Conservation (phyloP, 192 early-diverging fungal genomes). For the Mortierella alpina region DNA sequence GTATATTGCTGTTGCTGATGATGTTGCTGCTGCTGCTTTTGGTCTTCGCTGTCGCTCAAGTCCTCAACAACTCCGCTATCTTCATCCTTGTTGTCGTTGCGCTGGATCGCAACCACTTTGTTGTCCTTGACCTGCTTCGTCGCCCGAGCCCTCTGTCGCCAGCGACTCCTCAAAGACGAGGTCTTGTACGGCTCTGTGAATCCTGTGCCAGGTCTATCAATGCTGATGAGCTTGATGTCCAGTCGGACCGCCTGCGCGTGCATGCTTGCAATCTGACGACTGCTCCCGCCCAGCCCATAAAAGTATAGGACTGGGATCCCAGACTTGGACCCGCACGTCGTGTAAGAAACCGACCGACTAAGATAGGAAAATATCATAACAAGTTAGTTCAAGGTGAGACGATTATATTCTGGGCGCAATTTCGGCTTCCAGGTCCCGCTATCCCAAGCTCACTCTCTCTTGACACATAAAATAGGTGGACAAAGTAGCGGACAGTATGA, state of each 20-base stretch:
- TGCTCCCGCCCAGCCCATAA: conserved; percentile 44
- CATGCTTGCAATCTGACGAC: conserved; percentile 40
- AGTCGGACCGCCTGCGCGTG: conserved; percentile 46
- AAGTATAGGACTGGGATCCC: conserved; percentile 30
- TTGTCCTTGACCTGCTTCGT: neutral
- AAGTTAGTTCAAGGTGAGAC: neutral
- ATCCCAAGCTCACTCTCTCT: neutral
- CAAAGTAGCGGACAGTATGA: neutral
- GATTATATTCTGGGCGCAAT: neutral
- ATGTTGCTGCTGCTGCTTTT: neutral
- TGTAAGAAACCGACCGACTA: conserved; percentile 36
- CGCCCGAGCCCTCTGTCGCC: neutral
- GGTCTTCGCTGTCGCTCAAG: neutral
- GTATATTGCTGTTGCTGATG: neutral
- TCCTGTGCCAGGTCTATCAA: conserved; percentile 44
- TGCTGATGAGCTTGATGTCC: conserved; percentile 31
- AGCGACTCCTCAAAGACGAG: neutral
- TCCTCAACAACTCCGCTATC: neutral
- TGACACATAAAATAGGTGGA: neutral
- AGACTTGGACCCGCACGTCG: conserved; percentile 42
- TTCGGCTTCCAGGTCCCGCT: neutral
- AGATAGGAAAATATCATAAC: neutral
- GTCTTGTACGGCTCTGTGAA: conserved; percentile 38
- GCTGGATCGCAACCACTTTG: neutral
- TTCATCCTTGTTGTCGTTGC: neutral